Conservation (phyloP, 2,329 filamentous ascomycete species). For the Seiridium unicorne region DNA sequence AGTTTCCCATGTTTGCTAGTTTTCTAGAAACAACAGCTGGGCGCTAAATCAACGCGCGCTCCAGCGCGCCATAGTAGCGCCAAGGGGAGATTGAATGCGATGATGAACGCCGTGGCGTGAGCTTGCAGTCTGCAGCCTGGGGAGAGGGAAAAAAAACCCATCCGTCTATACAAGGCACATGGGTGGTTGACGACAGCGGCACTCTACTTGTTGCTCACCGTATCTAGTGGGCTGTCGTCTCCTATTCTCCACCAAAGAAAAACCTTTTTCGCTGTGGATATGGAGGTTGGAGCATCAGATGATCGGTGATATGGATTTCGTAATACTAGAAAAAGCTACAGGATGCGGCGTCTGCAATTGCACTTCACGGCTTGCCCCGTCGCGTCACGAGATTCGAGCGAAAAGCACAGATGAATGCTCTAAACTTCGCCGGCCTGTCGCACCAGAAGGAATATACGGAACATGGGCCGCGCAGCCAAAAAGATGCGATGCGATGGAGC, state of each 20-base stretch:
- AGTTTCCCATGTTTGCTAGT: not conserved
- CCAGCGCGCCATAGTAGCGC: not conserved
- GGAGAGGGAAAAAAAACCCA: not conserved
- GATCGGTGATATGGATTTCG: not conserved
- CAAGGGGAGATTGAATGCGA: not conserved
- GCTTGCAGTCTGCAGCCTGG: not conserved
- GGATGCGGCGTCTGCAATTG: not conserved
- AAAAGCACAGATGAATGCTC: not conserved
- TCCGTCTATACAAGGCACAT: not conserved
- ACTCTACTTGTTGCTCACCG: not conserved
- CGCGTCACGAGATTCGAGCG: not conserved
- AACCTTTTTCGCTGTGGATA: not conserved
- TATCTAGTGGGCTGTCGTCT: not conserved
- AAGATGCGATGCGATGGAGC: not conserved
- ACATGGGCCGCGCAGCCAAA: not conserved
- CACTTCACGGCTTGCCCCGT: not conserved
- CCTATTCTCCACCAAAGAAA: constrained; percentile 1
- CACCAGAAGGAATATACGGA: constrained; percentile 1
- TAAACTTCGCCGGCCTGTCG: not conserved
- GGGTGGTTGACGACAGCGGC: not conserved
- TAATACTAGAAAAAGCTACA: not conserved
- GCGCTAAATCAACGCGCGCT: not conserved
- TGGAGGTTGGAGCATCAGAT: not conserved
- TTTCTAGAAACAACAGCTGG: not conserved
- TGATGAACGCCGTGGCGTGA: not conserved